Percentiles rank a stretch among this genome's conserved stretches.
These are phyloP conservation scores for Globisporangium parvum DNA, from an alignment of 352 stramenopile genomes.

Conservation along the genomic window DNA sequence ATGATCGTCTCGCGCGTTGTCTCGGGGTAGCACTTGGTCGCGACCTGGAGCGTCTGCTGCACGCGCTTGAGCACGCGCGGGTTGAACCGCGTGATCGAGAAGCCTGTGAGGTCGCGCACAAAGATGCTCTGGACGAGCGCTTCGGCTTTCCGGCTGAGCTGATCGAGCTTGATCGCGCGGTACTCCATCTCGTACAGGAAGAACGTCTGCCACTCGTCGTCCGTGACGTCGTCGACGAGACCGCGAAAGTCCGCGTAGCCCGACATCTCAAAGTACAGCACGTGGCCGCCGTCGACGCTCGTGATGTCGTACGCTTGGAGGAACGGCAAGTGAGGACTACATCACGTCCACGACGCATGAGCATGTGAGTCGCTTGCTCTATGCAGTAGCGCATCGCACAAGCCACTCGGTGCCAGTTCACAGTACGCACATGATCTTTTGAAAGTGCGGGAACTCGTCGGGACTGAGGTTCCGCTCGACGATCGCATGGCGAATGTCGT, in stretches of 20 bases:
- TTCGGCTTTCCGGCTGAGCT: conserved; percentile 52
- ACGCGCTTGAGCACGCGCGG: conserved; percentile 45
- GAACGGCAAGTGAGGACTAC: conserved; percentile 44
- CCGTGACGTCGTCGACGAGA: conserved; percentile 47
- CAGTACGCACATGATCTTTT: conserved; percentile 51
- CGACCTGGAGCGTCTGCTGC: conserved; percentile 32
- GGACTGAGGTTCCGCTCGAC: conserved; percentile 34
- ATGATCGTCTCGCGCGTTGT: conserved; percentile 49
- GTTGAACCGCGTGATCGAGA: conserved; percentile 56
- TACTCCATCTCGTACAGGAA: conserved; percentile 75
- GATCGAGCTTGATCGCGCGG: conserved; percentile 53
- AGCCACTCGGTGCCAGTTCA: background rate
- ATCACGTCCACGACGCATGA: background rate
- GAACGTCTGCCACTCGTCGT: conserved; percentile 69
- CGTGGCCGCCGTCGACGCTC: conserved; percentile 28
- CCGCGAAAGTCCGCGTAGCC: conserved; percentile 56
- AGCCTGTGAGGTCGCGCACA: conserved; percentile 59
- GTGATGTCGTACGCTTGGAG: conserved; percentile 55
- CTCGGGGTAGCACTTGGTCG: conserved; percentile 62
- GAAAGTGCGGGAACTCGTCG: conserved; percentile 55
- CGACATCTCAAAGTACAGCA: conserved; percentile 71
- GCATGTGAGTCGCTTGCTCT: background rate
- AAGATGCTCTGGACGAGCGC: conserved; percentile 52
- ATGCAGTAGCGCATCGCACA: background rate
- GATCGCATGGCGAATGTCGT: conserved; percentile 56